These are phyloP conservation scores for Biscutella laevigata DNA, from an alignment of 441 rosid species.

Conservation along the genomic window DNA sequence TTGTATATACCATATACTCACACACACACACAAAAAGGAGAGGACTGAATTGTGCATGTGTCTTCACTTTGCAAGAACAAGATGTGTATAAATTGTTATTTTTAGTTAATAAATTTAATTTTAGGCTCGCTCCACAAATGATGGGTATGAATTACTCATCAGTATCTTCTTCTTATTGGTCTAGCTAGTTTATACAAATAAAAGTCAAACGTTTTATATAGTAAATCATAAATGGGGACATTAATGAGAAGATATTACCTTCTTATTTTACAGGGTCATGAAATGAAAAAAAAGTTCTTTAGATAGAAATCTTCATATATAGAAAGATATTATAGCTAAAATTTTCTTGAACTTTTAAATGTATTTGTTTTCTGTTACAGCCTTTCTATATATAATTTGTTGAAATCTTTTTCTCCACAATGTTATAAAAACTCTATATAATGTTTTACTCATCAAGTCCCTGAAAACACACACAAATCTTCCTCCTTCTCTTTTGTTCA, in stretches of 20 bases:
- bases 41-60: too few relatives aligned
- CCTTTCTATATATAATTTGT: slow-evolving; percentile 6
- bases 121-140: too few relatives aligned
- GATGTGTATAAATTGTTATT: too few relatives aligned
- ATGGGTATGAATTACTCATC: too few relatives aligned
- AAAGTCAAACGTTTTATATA: background rate
- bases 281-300: background rate
- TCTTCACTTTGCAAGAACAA: too few relatives aligned
- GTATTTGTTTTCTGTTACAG: background rate
- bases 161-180: background rate
- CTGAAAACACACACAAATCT: slow-evolving; percentile 2
- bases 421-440: slow-evolving; percentile 20
- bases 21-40: too few relatives aligned
- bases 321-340: slow-evolving; percentile 12
- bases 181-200: background rate
- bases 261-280: background rate
- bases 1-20: too few relatives aligned
- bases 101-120: too few relatives aligned
- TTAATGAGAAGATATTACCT: slow-evolving; percentile 4
- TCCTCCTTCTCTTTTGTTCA: background rate
- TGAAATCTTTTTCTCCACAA: background rate
- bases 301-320: slow-evolving; percentile 8
- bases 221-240: background rate
- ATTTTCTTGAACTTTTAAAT: background rate
- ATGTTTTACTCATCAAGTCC: background rate